Evolutionary conservation across 2,329 filamentous ascomycete genomes (phyloP), one percentile per base, ranked within the genome.

Genomic region (Zymoseptoria ardabiliae): DNA sequence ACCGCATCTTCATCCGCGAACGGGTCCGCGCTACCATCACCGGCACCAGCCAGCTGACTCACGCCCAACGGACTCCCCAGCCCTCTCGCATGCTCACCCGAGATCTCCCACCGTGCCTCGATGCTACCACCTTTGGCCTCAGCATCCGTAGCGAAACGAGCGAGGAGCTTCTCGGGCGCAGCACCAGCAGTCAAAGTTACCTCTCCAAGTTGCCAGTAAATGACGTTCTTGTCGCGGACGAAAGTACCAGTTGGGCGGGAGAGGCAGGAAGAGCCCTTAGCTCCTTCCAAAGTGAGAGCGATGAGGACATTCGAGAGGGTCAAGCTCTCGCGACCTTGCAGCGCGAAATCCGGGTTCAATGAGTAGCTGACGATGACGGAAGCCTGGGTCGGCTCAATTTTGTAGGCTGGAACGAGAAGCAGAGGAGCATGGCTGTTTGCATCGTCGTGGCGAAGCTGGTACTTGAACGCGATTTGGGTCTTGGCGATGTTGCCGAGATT

Each of bases 401-500:
- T 95, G 91, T 92, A 97, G 0, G 81, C 82, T 3, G 90, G 87
- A 20, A 83, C 84, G 52, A 96, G 77, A 17, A 88, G 77, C 11
- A 97, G 77, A 0, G 92, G 91, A 10, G 88, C 87, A 9, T 81
- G 76, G 13, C 82, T 72, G 59, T 79, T 80, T 41, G 76, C 71
- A 19, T 83, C 79, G 30, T 91, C 86, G 28, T 89, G 75, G 66
- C 94, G 90, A 10, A 97, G 80, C 69, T 92, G 89, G 74, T 97
- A 99, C 61, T 94, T 96, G 78, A 99, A 97, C 7, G 88, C 93
- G 6, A 93, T 86, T 0, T 87, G 83, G 1, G 90, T 87, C 62
- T 79, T 78, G 64, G 80, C 77, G 64, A 97, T 82, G 70, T 87
- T 85, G 13, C 85, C 80, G 6, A 94, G 76, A 62, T 92, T 84